Conservation (phyloP, 2,329 filamentous ascomycete species). For the Colletotrichum spinosum region DNA sequence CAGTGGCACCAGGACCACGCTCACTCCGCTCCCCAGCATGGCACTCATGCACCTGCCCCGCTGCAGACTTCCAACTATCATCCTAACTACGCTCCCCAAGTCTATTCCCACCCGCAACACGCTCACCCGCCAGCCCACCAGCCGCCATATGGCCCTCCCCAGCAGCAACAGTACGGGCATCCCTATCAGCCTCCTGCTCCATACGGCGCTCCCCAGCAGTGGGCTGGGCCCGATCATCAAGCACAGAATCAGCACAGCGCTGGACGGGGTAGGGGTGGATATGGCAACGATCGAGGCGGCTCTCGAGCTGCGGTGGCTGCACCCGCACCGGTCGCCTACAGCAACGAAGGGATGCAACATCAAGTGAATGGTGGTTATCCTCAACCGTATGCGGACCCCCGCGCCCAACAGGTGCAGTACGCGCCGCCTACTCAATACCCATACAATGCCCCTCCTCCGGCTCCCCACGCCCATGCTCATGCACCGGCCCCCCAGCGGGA, state of each 20-base stretch:
- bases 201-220: conserved; percentile 46
- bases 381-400: conserved; percentile 56
- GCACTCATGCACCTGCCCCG: conserved; percentile 58
- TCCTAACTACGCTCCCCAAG: conserved; percentile 68
- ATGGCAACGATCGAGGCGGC: conserved; percentile 57
- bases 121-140: conserved; percentile 48
- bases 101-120: conserved; percentile 58
- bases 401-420: conserved; percentile 45
- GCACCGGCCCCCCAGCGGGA: conserved; percentile 47
- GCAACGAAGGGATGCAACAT: conserved; percentile 43
- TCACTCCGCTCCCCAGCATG: conserved; percentile 47
- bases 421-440: conserved; percentile 44
- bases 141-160: conserved; percentile 55
- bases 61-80: conserved; percentile 68
- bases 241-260: conserved; percentile 51
- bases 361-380: conserved; percentile 51
- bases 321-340: conserved; percentile 49
- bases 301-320: conserved; percentile 47
- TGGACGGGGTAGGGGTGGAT: conserved; percentile 56
- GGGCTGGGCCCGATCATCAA: conserved; percentile 48
- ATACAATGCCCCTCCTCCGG: conserved; percentile 54
- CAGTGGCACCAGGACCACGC: conserved; percentile 56
- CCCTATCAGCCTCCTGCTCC: conserved; percentile 52
- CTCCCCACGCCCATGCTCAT: conserved; percentile 49
- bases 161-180: conserved; percentile 50